Evolutionary conservation across 768 basidiomycete species (phyloP).

Genomic region (Lactarius pseudohatsudake): DNA sequence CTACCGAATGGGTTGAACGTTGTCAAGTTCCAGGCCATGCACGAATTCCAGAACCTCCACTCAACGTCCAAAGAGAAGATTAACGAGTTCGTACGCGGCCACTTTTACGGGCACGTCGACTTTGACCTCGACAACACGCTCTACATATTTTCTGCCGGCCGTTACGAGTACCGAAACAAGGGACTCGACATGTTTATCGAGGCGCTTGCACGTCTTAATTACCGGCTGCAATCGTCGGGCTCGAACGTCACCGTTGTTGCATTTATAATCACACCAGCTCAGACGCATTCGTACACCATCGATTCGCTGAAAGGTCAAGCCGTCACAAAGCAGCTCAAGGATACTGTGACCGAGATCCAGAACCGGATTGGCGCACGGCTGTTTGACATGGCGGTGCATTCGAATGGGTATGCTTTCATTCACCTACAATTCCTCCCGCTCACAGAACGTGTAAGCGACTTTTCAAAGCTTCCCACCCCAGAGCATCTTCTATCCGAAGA

Average conservation of each 20-base stretch:
- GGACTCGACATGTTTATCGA: constrained; percentile 99
- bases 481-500: constrained; percentile 82
- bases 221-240: constrained; percentile 57
- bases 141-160: constrained; percentile 98
- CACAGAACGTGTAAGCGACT: constrained; percentile 48
- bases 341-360: constrained; percentile 95
- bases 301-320: constrained; percentile 98
- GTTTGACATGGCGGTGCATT: constrained; percentile 92
- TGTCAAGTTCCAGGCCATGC: constrained; percentile 98
- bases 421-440: background rate
- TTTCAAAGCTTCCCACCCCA: constrained; percentile 70
- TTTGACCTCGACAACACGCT: constrained; percentile 93
- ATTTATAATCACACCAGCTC: constrained; percentile 98
- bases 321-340: constrained; percentile 93
- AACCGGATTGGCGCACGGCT: constrained; percentile 87
- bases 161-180: constrained; percentile 99
- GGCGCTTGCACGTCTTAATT: constrained; percentile 82
- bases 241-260: constrained; percentile 88
- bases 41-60: constrained; percentile 98
- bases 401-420: constrained; percentile 65
- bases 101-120: constrained; percentile 97
- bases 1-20: constrained; percentile 98
- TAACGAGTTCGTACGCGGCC: constrained; percentile 95
- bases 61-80: constrained; percentile 95
- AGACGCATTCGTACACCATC: constrained; percentile 94